Evolutionary conservation across 2,329 filamentous ascomycete genomes (phyloP).

Genomic region (Fusarium tjaetaba): DNA sequence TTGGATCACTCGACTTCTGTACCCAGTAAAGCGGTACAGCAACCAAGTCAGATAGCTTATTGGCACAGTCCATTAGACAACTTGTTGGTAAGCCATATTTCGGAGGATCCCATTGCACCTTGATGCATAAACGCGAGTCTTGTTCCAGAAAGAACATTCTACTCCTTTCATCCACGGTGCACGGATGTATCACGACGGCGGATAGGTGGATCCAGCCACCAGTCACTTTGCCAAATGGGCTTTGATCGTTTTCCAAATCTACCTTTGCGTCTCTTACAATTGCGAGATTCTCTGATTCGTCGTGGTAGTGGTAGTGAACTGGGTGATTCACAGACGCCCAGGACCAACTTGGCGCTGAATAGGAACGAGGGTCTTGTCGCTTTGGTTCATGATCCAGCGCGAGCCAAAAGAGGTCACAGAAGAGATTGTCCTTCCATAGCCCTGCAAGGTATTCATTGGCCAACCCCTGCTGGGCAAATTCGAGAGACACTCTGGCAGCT

Average conservation of each 20-base stretch:
- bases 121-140: accelerated
- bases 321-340: background rate
- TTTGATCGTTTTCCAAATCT: accelerated
- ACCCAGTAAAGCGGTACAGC: background rate
- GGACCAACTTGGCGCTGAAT: background rate
- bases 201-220: background rate
- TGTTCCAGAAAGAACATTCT: accelerated
- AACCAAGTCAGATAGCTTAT: background rate
- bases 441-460: background rate
- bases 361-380: no score
- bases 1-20: background rate
- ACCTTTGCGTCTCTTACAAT: background rate
- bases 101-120: accelerated
- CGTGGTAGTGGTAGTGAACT: accelerated
- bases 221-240: background rate
- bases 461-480: accelerated
- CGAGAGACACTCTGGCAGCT: background rate
- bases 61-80: accelerated
- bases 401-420: background rate
- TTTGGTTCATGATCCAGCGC: accelerated
- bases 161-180: accelerated
- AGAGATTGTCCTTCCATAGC: background rate
- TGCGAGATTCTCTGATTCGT: background rate
- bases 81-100: background rate
- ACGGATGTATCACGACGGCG: background rate